These are phyloP conservation scores for Bacterosira constricta DNA, from an alignment of 108 stramenopile species.

Conservation along the genomic window DNA sequence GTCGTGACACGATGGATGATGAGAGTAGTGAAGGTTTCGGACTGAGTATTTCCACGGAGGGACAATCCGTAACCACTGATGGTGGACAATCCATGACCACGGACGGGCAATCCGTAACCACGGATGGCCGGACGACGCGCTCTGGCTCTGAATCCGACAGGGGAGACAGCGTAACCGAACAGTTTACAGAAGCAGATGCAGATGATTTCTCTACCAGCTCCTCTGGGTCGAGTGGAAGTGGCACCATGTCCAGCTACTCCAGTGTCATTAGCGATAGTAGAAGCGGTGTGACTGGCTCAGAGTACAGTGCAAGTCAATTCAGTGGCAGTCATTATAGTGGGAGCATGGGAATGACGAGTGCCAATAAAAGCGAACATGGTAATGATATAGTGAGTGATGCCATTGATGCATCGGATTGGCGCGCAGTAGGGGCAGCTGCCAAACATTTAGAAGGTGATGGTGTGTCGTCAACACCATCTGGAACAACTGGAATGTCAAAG, in stretches of 20 bases:
- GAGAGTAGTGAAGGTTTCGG: background rate
- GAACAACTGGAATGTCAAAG: background rate
- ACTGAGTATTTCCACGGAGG: too few species aligned
- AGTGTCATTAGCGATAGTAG: background rate
- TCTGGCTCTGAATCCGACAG: background rate
- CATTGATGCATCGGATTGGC: conserved; percentile 22
- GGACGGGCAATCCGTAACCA: background rate
- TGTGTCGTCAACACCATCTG: background rate
- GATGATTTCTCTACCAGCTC: conserved; percentile 7
- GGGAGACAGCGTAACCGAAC: conserved; percentile 18
- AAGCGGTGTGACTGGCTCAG: background rate
- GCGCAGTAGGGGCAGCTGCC: conserved; percentile 5
- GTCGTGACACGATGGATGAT: conserved; percentile 6
- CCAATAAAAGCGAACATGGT: background rate
- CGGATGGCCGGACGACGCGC: background rate
- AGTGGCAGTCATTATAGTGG: too few species aligned
- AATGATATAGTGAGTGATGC: background rate
- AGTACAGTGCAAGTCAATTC: conserved; percentile 13
- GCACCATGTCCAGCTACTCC: background rate
- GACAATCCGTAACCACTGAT: background rate
- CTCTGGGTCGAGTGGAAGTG: background rate
- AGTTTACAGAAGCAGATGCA: conserved; percentile 4
- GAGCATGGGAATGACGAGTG: too few species aligned
- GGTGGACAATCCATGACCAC: conserved; percentile 6
- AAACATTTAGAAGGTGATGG: background rate